Evolutionary conservation across 352 stramenopile species (phyloP), one percentile per base, ranked within the genome.

Genomic region (Thraustochytrium sp.): DNA sequence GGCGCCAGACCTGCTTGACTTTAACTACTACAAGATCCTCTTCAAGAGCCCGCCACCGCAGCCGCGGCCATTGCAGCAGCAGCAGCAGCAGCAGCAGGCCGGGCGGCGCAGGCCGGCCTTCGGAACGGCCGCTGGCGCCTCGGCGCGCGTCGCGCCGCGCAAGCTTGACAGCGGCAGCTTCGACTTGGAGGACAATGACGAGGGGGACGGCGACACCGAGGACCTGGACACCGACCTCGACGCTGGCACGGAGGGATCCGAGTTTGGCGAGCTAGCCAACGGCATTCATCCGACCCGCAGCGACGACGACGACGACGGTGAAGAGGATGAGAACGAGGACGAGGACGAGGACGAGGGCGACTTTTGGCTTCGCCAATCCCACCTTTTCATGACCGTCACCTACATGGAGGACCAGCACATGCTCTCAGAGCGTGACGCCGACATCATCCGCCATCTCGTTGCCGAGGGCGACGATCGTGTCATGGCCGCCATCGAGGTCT

Each of bases 401-500:
- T 13, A 63, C 36, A 74, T 85, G 34, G 31, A 56, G 31, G 31
- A 82, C n/a, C 49, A 73, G 13, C 29, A 36, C 34, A 38, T 51
- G 16, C 29, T 85, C 21, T 11, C 31, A 3, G 40, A 49, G 55
- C n/a, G 23, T 21, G 36, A 62, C 23, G 65, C 80, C 26, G 37
- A 62, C 48, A 29, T 31, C 2, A 8, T 85, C 16, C 37, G 75
- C 3, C 21, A 34, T 3, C 36, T 59, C 37, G 64, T 53, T 16
- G 3, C 37, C 18, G 51, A 59, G 16, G 64, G 64, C 64, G 65
- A 85, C 44, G 64, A 49, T 2, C 38, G 61, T 2, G 44, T 82
- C 18, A n/a, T 44, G 3, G 80, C 53, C 2, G 80, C 80, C 0
- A 44, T 85, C 1, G 64, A 82, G 9, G 55, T 59, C 2, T 85